Percentiles rank a stretch among this genome's conserved stretches.
Conservation (phyloP, 257 asterid genomes). For the Jacaranda copaia region DNA sequence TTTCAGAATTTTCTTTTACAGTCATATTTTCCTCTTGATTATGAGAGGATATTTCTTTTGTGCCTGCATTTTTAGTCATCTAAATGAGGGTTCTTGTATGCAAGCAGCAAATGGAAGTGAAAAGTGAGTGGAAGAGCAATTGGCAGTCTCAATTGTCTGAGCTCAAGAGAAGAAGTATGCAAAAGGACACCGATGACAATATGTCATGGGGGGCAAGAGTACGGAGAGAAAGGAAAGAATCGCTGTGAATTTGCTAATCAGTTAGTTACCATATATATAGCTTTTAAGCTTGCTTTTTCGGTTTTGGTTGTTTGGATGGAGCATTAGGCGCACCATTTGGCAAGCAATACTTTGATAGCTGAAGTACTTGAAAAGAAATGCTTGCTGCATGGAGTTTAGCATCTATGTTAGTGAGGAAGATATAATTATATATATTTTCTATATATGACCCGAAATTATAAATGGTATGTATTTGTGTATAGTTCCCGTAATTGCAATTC, state of each 20-base stretch:
- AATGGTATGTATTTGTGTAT: not conserved
- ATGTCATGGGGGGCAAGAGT: constrained; percentile 86
- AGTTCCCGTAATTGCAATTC: not conserved
- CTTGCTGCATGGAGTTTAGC: not conserved
- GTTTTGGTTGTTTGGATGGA: not conserved
- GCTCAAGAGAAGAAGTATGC: constrained; percentile 63
- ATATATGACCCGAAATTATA: not conserved
- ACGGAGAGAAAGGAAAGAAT: constrained; percentile 61
- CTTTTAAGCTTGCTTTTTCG: not conserved
- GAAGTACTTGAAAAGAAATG: not conserved
- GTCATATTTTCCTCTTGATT: not conserved
- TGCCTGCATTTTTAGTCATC: not conserved
- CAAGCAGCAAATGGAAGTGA: constrained; percentile 62
- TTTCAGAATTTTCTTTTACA: not conserved
- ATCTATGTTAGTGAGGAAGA: not conserved
- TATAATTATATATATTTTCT: constrained; percentile 13
- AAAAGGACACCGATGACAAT: constrained; percentile 47
- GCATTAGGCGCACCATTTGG: constrained; percentile 5
- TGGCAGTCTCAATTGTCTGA: constrained; percentile 81
- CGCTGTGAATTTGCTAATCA: constrained; percentile 27
- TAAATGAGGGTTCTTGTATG: constrained; percentile 2
- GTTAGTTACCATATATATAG: not conserved
- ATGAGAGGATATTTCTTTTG: not conserved
- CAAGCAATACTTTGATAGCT: not conserved
- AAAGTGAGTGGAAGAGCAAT: constrained; percentile 64